Evolutionary conservation across 306 rosid species (phyloP), one percentile per base, ranked within the genome.

Genomic region (Mimosa pudica): DNA sequence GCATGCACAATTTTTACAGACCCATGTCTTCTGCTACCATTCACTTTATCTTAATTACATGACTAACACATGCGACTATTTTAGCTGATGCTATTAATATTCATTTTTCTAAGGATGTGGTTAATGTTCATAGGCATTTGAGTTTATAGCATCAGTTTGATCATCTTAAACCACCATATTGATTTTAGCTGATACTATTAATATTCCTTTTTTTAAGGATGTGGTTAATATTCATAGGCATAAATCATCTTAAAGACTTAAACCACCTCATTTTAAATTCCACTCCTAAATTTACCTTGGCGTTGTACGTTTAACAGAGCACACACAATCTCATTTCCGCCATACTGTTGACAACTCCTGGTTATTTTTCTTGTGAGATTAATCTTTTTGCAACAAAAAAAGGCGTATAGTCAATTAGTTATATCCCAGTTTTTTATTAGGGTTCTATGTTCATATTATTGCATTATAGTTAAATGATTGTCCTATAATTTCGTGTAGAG

Each of bases 1-100:
- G 71, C 41, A 8, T 35, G 54, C 70, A 75, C 73, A 67, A 61
- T 75, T 75, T 2, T 70, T 54, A 49, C 35, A 41, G n/a, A 73
- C 67, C 47, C 68, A 54, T 11, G 44, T 79, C 13, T 30, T 61
- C 45, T 69, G 52, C 20, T 7, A 44, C 0, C 6, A 7, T 24
- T 38, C 62, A 32, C 79, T 49, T 79, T 18, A 57, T 73, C 68
- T 72, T 13, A 35, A 7, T 24, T 58, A 74, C 30, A 4, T 47
- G 42, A 67, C 42, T 17, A 20, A 46, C 30, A 14, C 6, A 32
- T 66, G 48, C 8, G 14, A 67, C 71, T 33, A 67, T 67, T 41
- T 67, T 38, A 38, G 32, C 71, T 38, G 14, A 67, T 67, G 49
- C 71, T 7, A 48, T 38, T 41, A 41, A 41, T 65, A 16, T 65